Evolutionary conservation across 768 basidiomycete species (phyloP).

Genomic region (Pulveroboletus sp.): DNA sequence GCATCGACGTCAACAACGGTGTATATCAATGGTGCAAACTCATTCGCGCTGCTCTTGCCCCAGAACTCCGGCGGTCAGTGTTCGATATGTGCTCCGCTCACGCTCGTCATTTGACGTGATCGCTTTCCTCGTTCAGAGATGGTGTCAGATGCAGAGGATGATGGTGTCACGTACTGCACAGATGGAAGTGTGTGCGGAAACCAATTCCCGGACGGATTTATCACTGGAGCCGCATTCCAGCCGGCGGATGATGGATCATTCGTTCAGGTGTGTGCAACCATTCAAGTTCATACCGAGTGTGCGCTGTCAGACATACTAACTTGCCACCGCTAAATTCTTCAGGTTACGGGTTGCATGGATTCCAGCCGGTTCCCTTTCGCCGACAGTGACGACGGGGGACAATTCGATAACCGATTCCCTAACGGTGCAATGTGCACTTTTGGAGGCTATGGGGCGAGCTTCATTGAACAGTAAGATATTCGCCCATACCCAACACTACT

Average conservation of each 20-base stretch:
- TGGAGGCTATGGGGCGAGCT: slow-evolving; percentile 49
- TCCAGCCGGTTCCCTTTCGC: slow-evolving; percentile 29
- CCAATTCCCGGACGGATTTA: slow-evolving; percentile 34
- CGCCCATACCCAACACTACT: neutral
- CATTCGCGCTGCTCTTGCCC: slow-evolving; percentile 38
- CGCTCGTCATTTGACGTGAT: neutral
- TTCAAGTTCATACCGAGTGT: neutral
- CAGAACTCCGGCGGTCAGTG: slow-evolving; percentile 30
- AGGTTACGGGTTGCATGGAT: slow-evolving; percentile 42
- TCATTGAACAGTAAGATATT: slow-evolving; percentile 43
- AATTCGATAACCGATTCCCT: slow-evolving; percentile 48
- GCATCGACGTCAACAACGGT: slow-evolving; percentile 35
- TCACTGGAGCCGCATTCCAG: slow-evolving; percentile 34
- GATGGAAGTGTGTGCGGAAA: slow-evolving; percentile 28
- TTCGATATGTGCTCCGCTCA: neutral
- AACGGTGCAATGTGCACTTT: slow-evolving; percentile 52
- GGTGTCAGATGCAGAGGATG: slow-evolving; percentile 38
- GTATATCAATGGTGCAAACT: slow-evolving; percentile 25
- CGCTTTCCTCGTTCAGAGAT: slow-evolving; percentile 27
- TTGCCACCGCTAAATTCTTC: neutral
- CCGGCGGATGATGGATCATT: slow-evolving; percentile 36
- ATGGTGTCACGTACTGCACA: slow-evolving; percentile 37
- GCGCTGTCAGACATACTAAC: neutral
- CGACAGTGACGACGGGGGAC: slow-evolving; percentile 42
- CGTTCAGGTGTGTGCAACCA: slow-evolving; percentile 32